These are phyloP conservation scores for Eimeria zaria DNA, from an alignment of 169 alveolate species.

Conservation along the genomic window DNA sequence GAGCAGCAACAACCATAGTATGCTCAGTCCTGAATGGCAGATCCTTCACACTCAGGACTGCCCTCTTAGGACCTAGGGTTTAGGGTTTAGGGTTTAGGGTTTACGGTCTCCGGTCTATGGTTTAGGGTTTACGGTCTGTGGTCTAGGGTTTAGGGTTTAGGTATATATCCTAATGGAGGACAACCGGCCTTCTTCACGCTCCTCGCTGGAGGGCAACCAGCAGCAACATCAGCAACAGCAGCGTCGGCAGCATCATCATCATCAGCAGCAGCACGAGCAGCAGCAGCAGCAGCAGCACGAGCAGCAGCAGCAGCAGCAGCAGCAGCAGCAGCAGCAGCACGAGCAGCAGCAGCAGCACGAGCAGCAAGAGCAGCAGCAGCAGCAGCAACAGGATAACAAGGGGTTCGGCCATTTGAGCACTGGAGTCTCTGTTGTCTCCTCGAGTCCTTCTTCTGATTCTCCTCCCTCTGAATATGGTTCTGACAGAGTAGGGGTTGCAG, in stretches of 20 bases:
- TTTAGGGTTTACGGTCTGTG: constrained; percentile 2
- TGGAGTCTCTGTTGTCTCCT: not conserved
- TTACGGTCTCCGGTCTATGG: too few relatives aligned
- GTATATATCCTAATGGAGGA: constrained; percentile 1
- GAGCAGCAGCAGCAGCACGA: constrained; percentile 17
- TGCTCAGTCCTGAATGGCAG: not conserved
- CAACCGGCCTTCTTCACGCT: not conserved
- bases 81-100: not conserved
- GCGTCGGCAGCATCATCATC: too few relatives aligned
- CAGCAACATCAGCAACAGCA: constrained; percentile 2
- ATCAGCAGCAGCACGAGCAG: too few relatives aligned
- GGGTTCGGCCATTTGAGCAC: not conserved
- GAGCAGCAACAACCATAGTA: not conserved
- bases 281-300: too few relatives aligned
- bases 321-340: constrained; percentile 9
- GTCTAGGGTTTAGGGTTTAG: constrained; percentile 19
- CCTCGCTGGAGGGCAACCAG: constrained; percentile 6
- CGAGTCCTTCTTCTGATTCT: not conserved
- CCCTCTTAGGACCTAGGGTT: not conserved
- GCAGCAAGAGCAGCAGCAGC: constrained; percentile 13
- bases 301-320: too few relatives aligned
- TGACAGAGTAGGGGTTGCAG: not conserved
- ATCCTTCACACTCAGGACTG: too few relatives aligned
- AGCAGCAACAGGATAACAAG: not conserved
- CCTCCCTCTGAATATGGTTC: not conserved